phyloP scores from a whole-genome alignment of 345 rosid genomes.

The Heritiera littoralis region DNA sequence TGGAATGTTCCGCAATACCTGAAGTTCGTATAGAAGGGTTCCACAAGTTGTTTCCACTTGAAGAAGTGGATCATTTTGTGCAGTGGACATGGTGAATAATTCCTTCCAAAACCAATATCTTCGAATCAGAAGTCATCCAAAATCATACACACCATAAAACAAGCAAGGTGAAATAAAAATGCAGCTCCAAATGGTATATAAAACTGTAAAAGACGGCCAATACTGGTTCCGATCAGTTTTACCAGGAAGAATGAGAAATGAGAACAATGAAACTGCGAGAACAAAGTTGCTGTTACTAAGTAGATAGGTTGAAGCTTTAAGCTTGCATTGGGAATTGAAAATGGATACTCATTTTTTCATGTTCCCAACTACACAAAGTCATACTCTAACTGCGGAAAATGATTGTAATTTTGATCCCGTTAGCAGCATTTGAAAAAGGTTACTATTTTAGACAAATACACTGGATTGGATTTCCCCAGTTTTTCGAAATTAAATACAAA shows the following conservation, averaged over 20 bases:
- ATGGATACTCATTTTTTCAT: neutral
- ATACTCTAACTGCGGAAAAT: neutral
- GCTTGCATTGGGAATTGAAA: neutral
- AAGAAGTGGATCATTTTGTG: conserved; percentile 47
- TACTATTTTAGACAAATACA: conserved; percentile 4
- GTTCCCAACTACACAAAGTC: neutral
- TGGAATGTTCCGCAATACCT: conserved; percentile 45
- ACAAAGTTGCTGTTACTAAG: neutral
- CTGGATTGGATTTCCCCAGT: neutral
- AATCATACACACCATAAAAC: neutral
- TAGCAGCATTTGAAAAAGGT: neutral
- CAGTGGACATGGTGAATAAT: conserved; percentile 44
- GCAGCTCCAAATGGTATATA: neutral
- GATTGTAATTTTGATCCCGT: neutral
- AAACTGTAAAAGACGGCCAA: neutral
- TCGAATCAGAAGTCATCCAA: neutral
- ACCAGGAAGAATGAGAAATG: neutral
- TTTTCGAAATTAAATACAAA: neutral
- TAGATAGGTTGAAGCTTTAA: neutral
- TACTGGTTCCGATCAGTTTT: neutral
- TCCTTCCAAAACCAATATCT: neutral
- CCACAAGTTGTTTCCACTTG: conserved; percentile 90
- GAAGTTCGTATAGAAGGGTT: conserved; percentile 77
- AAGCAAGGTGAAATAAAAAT: neutral
- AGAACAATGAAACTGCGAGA: neutral